Conservation (phyloP, 1,284 basidiomycete species). For the Anthracocystis panici-leucophaei region DNA sequence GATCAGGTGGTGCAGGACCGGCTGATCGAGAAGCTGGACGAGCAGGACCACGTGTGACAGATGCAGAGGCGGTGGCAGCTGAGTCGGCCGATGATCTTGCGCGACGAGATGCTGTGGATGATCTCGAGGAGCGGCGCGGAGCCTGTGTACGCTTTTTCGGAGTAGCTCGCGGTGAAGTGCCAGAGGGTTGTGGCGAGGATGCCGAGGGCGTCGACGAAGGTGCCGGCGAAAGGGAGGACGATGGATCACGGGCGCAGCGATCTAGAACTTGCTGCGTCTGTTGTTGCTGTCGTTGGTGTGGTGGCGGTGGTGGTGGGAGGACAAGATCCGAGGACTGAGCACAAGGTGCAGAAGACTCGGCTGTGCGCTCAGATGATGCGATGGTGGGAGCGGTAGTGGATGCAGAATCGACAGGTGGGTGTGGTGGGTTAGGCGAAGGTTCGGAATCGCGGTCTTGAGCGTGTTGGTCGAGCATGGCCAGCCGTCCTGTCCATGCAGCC, state of each 20-base stretch:
- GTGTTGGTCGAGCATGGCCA: conserved; percentile 28
- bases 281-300: conserved; percentile 14
- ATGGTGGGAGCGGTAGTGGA: conserved; percentile 11
- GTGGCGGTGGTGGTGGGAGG: not conserved
- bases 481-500: conserved; percentile 6
- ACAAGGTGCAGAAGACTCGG: conserved; percentile 1
- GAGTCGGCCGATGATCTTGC: conserved; percentile 14
- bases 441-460: conserved; percentile 22
- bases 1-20: conserved; percentile 2
- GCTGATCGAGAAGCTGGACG: not conserved
- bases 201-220: conserved; percentile 33
- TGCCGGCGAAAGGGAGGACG: conserved; percentile 42
- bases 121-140: conserved; percentile 7
- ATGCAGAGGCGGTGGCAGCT: conserved; percentile 3
- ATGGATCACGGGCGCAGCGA: conserved; percentile 20
- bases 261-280: conserved; percentile 13
- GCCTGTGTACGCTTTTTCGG: not conserved
- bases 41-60: not conserved
- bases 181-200: conserved; percentile 11
- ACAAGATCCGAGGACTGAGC: not conserved
- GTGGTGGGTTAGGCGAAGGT: conserved; percentile 30
- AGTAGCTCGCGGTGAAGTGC: not conserved
- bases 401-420: conserved; percentile 11
- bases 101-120: conserved; percentile 27
- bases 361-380: not conserved